Base-by-base conservation (phyloP, 1,284 basidiomycete species). In the Ganoderma sinense region DNA sequence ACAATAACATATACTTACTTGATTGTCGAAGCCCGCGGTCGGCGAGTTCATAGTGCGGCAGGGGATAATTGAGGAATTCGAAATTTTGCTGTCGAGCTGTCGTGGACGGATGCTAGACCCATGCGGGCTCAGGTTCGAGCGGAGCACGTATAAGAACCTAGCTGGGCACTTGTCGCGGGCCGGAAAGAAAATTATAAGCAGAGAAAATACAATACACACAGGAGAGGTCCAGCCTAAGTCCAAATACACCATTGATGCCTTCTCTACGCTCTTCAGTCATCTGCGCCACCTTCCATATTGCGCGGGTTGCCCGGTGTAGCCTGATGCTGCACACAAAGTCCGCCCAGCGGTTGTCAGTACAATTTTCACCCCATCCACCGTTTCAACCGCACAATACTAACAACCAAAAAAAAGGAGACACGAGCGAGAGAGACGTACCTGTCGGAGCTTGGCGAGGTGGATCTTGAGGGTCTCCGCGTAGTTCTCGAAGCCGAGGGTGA, bases 401-500 rank as follows among this genome's bases (percentile, higher is more conserved):
- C 0, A 6, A 13, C 20, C 33, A 20, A 23, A 4, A 45, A 26
- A 36, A 23, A 1, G n/a, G 8, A 8, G 14, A 10, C 13, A 26
- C 40, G 20, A 16, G n/a, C 3, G 3, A 11, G 59, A 29, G 3
- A n/a, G 33, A 83, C 88, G 76, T 75, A 94, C 96, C 88, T 94
- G 91, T 73, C 97, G 84, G 76, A 97, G 88, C 81, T 97, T 97
- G 14, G 94, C 91, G 58, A 97, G 82, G 82, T 97, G 94, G 64
- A 97, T 95, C 81, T 95, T 95, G 66, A 97, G 83, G 33, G 94
- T 92, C 82, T 96, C 93, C 63, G 93, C 92, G 79, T 99, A 99
- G 78, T 98, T 96, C 76, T 98, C 97, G 75, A 99, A 98, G 8
- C 97, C 97, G 29, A 99, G 86, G 13, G 92, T 90, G 43, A 88